Conservation (phyloP, 2,329 filamentous ascomycete genomes). For the Helotiales sp. region DNA sequence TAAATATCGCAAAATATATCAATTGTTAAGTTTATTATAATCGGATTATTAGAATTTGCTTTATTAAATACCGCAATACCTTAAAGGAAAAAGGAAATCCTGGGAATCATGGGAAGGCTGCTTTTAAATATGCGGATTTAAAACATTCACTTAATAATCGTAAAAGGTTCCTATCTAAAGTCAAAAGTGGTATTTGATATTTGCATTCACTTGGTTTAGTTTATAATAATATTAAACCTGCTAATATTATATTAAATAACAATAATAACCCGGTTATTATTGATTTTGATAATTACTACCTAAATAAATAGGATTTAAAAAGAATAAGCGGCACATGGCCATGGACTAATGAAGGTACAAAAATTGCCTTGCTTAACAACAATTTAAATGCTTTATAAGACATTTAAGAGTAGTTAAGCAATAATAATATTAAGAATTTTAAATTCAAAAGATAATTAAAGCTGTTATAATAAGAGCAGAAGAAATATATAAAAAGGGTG, state of each 20-base stretch:
- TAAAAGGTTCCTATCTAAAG: slow-evolving; percentile 24
- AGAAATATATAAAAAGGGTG: too few species aligned
- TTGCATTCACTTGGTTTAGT: slow-evolving; percentile 41
- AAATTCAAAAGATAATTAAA: too few species aligned
- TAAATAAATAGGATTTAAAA: not conserved
- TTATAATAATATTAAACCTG: slow-evolving; percentile 43
- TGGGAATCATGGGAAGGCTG: slow-evolving; percentile 26
- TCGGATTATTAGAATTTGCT: slow-evolving; percentile 39
- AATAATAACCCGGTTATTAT: slow-evolving; percentile 38
- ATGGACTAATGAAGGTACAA: too few species aligned
- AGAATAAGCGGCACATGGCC: too few species aligned
- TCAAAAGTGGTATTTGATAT: slow-evolving; percentile 40
- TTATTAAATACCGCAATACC: slow-evolving; percentile 36
- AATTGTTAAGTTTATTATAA: slow-evolving; percentile 28
- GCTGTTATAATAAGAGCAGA: too few species aligned
- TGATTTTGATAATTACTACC: slow-evolving; percentile 42
- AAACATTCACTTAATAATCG: too few species aligned
- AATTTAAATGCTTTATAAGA: too few species aligned
- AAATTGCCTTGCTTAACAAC: too few species aligned
- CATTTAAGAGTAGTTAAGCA: too few species aligned
- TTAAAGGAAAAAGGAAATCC: slow-evolving; percentile 37
- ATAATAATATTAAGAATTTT: too few species aligned
- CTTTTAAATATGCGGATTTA: slow-evolving; percentile 29
- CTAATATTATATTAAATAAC: slow-evolving; percentile 42
- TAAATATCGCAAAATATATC: slow-evolving; percentile 40